Evolutionary conservation across 257 asterid genomes (phyloP).

Genomic region (Salvia splendens): DNA sequence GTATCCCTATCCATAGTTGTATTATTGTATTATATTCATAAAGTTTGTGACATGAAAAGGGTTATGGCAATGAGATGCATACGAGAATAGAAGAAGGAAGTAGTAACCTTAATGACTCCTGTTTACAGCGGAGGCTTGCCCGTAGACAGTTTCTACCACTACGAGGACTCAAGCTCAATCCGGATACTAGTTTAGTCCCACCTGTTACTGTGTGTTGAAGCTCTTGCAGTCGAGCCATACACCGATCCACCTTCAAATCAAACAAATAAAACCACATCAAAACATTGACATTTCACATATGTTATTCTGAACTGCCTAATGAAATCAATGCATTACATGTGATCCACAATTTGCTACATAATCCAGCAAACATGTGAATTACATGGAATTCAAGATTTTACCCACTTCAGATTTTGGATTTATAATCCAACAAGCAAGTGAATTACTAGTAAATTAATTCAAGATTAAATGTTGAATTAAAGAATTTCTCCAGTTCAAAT

Average conservation of each 20-base stretch:
- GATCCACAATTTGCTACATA: too few relatives aligned
- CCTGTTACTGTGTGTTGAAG: constrained; percentile 68
- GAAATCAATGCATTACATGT: too few relatives aligned
- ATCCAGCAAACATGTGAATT: background rate
- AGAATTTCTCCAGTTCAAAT: too few relatives aligned
- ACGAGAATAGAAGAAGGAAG: background rate
- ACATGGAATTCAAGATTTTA: background rate
- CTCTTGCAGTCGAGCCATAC: constrained; percentile 91
- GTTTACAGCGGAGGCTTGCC: constrained; percentile 65
- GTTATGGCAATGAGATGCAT: background rate
- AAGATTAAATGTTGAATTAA: too few relatives aligned
- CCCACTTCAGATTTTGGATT: too few relatives aligned
- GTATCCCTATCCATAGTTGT: too few relatives aligned
- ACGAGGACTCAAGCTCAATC: constrained; percentile 54
- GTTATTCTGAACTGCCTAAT: background rate
- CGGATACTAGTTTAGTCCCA: too few relatives aligned
- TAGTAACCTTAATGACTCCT: constrained; percentile 59
- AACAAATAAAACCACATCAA: constrained; percentile 1
- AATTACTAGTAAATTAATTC: too few relatives aligned
- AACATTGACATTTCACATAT: background rate
- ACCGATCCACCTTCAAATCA: constrained; percentile 70
- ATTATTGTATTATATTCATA: too few relatives aligned
- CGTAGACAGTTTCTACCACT: constrained; percentile 37
- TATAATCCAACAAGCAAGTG: too few relatives aligned
- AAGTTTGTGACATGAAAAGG: too few relatives aligned